Conservation (phyloP, 1,284 basidiomycete genomes). For the Sanghuangporus sanghuang region DNA sequence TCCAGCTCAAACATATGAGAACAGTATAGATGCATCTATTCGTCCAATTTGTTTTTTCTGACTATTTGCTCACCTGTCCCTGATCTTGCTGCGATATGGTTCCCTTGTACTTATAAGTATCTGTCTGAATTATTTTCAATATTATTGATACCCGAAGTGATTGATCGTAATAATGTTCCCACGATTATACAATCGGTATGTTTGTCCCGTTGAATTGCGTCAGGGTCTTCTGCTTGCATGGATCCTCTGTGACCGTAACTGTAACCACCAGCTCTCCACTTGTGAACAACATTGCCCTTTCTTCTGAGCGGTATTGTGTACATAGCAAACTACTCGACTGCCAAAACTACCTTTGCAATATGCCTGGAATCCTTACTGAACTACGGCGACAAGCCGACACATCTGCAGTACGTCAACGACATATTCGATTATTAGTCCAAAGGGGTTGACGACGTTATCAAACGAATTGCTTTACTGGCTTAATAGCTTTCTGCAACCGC, state of each 20-base stretch:
- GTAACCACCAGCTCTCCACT: no score
- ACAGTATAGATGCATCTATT: no score
- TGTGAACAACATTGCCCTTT: neutral
- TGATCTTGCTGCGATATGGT: no score
- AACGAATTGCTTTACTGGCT: no score
- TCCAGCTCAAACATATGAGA: no score
- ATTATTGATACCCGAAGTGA: neutral
- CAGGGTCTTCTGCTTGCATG: neutral
- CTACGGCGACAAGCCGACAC: slow-evolving; percentile 11
- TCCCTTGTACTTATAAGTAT: no score
- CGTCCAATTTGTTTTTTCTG: no score
- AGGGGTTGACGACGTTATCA: no score
- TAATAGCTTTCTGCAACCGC: slow-evolving; percentile 10
- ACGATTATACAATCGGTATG: neutral
- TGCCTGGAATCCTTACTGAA: neutral
- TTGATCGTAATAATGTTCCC: no score
- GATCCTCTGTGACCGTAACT: neutral
- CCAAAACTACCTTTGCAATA: neutral
- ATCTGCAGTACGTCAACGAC: slow-evolving; percentile 8
- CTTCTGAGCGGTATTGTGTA: neutral
- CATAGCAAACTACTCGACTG: neutral
- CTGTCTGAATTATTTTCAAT: neutral
- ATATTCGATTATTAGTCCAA: no score
- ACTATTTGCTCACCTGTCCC: no score
- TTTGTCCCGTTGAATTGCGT: neutral